Evolutionary conservation across 192 early-diverging fungal genomes (phyloP).

Genomic region (Coemansia sp.): DNA sequence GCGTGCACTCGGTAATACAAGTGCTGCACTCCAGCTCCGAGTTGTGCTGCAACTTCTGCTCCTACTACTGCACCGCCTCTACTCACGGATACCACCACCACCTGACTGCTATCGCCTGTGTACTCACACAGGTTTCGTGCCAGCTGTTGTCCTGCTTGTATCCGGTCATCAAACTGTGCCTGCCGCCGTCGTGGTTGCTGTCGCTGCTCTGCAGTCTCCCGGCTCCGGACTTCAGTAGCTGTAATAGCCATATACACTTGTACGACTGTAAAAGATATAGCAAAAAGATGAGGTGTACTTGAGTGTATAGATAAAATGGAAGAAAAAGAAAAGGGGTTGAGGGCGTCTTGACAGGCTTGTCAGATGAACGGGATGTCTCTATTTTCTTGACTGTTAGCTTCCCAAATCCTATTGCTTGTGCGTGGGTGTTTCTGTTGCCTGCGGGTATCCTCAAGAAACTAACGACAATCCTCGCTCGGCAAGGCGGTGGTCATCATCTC

Average conservation of each 20-base stretch:
- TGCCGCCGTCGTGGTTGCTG: conserved; percentile 11
- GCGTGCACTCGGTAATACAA: conserved; percentile 40
- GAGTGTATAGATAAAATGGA: no score
- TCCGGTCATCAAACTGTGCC: conserved; percentile 39
- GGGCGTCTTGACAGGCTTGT: not conserved
- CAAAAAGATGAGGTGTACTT: no score
- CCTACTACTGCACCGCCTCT: conserved; percentile 51
- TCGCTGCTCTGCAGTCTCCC: conserved; percentile 4
- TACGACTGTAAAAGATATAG: not conserved
- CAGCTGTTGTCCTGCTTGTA: conserved; percentile 45
- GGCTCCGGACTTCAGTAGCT: conserved; percentile 9
- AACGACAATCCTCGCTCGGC: not conserved
- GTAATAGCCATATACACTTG: not conserved
- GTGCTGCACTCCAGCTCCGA: conserved; percentile 29
- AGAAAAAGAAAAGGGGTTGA: no score
- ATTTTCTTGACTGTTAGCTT: not conserved
- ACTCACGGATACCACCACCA: conserved; percentile 48
- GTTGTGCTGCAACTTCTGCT: conserved; percentile 22
- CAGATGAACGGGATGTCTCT: not conserved
- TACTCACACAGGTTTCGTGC: conserved; percentile 39
- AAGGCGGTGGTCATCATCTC: not conserved
- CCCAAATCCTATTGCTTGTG: not conserved
- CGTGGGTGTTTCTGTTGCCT: not conserved
- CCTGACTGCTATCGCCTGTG: conserved; percentile 10
- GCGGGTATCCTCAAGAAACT: not conserved